These are phyloP conservation scores for Chrysosporium keratinophilum DNA, from an alignment of 2,329 filamentous ascomycete genomes.

Conservation along the genomic window DNA sequence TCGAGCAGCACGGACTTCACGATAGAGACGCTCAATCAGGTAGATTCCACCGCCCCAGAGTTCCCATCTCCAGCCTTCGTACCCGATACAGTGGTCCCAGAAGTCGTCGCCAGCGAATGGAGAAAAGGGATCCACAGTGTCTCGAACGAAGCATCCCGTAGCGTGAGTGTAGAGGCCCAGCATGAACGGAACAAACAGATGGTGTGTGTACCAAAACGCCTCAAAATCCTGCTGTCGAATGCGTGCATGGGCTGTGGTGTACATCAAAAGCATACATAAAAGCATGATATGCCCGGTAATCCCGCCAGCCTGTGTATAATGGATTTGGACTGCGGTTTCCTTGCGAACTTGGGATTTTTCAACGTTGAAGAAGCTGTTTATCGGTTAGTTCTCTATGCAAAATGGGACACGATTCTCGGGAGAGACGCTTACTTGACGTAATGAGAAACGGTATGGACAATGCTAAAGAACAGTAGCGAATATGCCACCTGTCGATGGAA, in stretches of 20 bases:
- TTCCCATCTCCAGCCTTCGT: conserved; percentile 96
- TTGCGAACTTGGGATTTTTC: conserved; percentile 74
- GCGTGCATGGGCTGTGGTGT: conserved; percentile 83
- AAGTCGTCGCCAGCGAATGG: conserved; percentile 74
- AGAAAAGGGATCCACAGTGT: conserved; percentile 59
- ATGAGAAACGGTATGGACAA: conserved; percentile 66
- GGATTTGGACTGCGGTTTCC: conserved; percentile 73
- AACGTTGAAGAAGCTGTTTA: conserved; percentile 80
- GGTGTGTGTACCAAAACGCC: conserved; percentile 98
- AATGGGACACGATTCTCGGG: neutral
- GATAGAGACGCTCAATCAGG: conserved; percentile 76
- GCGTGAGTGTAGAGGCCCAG: conserved; percentile 92
- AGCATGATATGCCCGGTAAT: conserved; percentile 97
- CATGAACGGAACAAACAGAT: conserved; percentile 94
- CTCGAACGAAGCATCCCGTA: conserved; percentile 90
- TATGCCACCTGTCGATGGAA: conserved; percentile 95
- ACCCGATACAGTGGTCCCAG: conserved; percentile 90
- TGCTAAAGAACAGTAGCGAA: conserved; percentile 69
- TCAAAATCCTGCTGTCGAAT: conserved; percentile 97
- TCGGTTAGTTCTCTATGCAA: neutral
- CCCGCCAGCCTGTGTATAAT: conserved; percentile 79
- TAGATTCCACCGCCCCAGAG: conserved; percentile 77
- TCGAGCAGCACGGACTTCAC: conserved; percentile 74
- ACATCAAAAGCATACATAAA: conserved; percentile 98
- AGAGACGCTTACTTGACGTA: conserved; percentile 73